These are phyloP conservation scores for Phanerochaete sordida DNA, from an alignment of 768 basidiomycete species.

Conservation along the genomic window DNA sequence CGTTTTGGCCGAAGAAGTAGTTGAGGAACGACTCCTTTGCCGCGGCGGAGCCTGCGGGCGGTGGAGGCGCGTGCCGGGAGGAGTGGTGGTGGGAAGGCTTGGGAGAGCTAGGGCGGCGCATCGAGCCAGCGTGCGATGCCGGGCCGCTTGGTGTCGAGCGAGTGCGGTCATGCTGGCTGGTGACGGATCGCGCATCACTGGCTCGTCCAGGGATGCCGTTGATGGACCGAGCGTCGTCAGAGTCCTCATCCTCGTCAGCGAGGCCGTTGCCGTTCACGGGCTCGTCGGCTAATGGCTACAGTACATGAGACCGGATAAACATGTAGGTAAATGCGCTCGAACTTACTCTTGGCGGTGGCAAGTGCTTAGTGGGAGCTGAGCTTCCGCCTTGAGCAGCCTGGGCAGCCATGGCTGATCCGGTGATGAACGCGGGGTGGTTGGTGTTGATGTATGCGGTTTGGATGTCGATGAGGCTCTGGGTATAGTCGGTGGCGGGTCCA, in stretches of 20 bases:
- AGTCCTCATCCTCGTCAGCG: constrained; percentile 61
- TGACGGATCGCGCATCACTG: constrained; percentile 62
- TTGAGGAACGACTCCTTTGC: constrained; percentile 92
- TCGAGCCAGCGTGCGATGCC: constrained; percentile 12
- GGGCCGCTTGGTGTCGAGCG: constrained; percentile 36
- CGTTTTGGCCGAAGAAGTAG: constrained; percentile 95
- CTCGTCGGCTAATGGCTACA: constrained; percentile 62
- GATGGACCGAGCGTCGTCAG: constrained; percentile 50
- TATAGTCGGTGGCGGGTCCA: constrained; percentile 95
- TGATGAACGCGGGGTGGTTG: constrained; percentile 93
- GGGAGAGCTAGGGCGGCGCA: constrained; percentile 18
- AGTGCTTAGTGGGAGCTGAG: constrained; percentile 38
- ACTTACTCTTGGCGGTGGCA: constrained; percentile 53
- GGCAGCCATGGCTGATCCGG: constrained; percentile 66
- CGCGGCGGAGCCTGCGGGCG: constrained; percentile 21
- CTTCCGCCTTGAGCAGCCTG: constrained; percentile 50
- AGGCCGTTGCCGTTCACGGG: constrained; percentile 50
- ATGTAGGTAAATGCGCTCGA: background rate
- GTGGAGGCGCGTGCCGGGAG: constrained; percentile 21
- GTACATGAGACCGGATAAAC: background rate
- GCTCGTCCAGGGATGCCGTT: constrained; percentile 50
- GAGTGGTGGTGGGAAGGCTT: constrained; percentile 25
- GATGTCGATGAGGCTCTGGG: constrained; percentile 92
- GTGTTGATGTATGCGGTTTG: constrained; percentile 99
- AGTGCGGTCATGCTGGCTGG: constrained; percentile 75